Conservation (phyloP, 768 basidiomycete species). For the Termitomyces sp. region DNA sequence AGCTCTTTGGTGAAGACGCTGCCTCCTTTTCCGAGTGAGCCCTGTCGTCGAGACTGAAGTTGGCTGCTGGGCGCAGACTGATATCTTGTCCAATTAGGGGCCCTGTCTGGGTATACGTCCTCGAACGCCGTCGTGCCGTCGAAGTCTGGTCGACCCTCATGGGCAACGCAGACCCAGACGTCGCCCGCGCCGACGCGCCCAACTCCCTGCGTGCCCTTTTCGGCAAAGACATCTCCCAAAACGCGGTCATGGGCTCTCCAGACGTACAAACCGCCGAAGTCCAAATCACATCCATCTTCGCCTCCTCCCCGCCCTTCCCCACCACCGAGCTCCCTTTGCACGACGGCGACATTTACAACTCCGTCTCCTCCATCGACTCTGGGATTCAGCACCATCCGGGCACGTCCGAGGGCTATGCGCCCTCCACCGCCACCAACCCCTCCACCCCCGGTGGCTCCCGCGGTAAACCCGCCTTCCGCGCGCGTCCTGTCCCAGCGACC, state of each 20-base stretch:
- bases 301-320: conserved; percentile 78
- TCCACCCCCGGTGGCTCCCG: conserved; percentile 38
- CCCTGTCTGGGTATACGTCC: conserved; percentile 89
- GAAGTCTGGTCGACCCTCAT: conserved; percentile 77
- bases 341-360: conserved; percentile 27
- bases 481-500: conserved; percentile 61
- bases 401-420: conserved; percentile 37
- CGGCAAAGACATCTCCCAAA: conserved; percentile 47
- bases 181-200: conserved; percentile 49
- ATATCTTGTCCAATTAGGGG: conserved; percentile 39
- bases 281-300: conserved; percentile 74
- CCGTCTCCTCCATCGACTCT: conserved; percentile 33
- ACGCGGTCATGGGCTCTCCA: conserved; percentile 70
- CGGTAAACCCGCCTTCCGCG: conserved; percentile 48
- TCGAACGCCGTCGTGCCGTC: conserved; percentile 76
- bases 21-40: conserved; percentile 70
- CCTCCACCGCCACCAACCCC: conserved; percentile 36
- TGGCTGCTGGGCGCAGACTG: background rate
- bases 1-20: conserved; percentile 77
- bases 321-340: conserved; percentile 51
- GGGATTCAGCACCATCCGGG: conserved; percentile 32
- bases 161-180: conserved; percentile 56
- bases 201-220: conserved; percentile 69
- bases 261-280: conserved; percentile 67
- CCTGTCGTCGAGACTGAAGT: background rate